Evolutionary conservation across 306 rosid species (phyloP), one percentile per base, ranked within the genome.

Genomic region (Echinosophora koreensis): DNA sequence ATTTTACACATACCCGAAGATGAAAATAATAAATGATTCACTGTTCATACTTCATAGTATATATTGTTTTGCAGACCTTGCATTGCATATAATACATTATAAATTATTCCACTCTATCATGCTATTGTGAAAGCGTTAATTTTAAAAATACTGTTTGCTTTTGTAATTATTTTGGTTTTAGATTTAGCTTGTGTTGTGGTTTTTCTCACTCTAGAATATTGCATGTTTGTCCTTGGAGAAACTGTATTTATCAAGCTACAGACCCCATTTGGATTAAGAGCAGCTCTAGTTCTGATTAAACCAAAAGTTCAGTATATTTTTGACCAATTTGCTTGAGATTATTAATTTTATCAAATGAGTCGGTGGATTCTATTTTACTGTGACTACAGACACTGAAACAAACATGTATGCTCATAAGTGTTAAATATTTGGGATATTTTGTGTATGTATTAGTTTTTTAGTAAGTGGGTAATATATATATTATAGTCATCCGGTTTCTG

Each of bases 1-100:
- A n/a, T n/a, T n/a, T n/a, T n/a, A n/a, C n/a, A n/a, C n/a, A n/a
- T n/a, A n/a, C n/a, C n/a, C n/a, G n/a, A n/a, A n/a, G n/a, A n/a
- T n/a, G n/a, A n/a, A n/a, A n/a, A n/a, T n/a, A n/a, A n/a, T n/a
- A n/a, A n/a, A n/a, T n/a, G 1, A 41, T 69, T 74, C 50, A 54
- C 46, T 32, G 11, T 28, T 67, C 10, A 59, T 58, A 5, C 47
- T 63, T 28, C 35, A 10, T 38, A 22, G 13, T 54, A 57, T 60
- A 28, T 54, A 67, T 51, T 58, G 6, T 58, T 67, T 30, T 16
- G 56, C 32, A 35, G 13, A 11, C 80, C 46, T 37, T 67, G 69
- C 54, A 69, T 41, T 74, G 30, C 28, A 70, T 74, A 30, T 76
- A 32, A 55, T 37, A 42, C 52, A n/a, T 16, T 68, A 50, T 68